Evolutionary conservation across 441 rosid species (phyloP), one percentile per base, ranked within the genome.

Genomic region (Cnidoscolus chayamansa): DNA sequence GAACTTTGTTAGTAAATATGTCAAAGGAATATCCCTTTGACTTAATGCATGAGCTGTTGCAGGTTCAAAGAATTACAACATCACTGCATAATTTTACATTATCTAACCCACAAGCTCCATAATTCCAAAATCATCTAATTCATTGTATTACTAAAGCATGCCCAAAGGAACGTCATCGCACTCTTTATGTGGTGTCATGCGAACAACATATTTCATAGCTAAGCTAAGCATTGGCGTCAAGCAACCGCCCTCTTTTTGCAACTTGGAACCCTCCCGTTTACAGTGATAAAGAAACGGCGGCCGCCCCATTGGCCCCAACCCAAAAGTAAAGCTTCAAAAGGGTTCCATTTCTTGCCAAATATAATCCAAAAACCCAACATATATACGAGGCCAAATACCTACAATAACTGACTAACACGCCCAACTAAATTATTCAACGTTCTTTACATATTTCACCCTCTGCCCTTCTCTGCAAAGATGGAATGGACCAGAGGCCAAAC

Each of bases 401-500:
- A 60, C 47, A 15, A 2, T 1, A 4, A 4, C 2, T n/a, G 43
- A 37, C 43, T 37, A 1, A 37, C 43, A 37, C 6, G 43, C 57
- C 67, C 65, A 55, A 31, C 53, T n/a, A 4, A 17, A n/a, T n/a
- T n/a, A 16, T 37, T 37, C 43, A 37, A 11, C 15, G 7, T 53
- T 31, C 32, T 10, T 57, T 32, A 49, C 25, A 68, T 4, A 4
- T 54, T 63, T 12, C 43, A 37, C 6, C 43, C 43, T 37, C 25
- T 56, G n/a, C n/a, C n/a, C n/a, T n/a, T n/a, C n/a, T n/a, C n/a
- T n/a, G n/a, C 51, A 51, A 16, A 1, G 37, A 86, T 81, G 84
- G 62, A 71, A 7, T 86, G 89, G 89, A 82, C 74, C 20, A 71
- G 89, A 59, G 84, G 89, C 13, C 72, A 32, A 63, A 73, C 49